A percentile compares a stretch with the other conserved stretches of the same genome.
phyloP scores from a whole-genome alignment of 768 basidiomycete species.

The Psilocybe sp. region DNA sequence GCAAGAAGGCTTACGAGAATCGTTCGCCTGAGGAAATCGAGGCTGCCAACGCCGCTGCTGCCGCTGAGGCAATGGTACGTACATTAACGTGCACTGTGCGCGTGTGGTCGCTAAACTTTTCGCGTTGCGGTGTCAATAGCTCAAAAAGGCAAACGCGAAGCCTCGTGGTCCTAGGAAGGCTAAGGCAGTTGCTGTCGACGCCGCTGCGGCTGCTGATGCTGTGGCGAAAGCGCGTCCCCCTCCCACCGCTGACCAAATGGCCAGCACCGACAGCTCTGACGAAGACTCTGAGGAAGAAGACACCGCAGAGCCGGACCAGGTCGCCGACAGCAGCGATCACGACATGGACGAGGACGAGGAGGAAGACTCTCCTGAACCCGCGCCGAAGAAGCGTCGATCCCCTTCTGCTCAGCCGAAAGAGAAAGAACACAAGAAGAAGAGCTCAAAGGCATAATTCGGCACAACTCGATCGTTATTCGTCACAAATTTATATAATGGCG shows the following conservation, averaged over 20 bases:
- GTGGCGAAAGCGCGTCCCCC: conserved; percentile 21
- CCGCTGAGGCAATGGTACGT: conserved; percentile 35
- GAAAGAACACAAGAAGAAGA: conserved; percentile 25
- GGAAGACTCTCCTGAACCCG: conserved; percentile 17
- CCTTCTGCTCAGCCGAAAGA: conserved; percentile 19
- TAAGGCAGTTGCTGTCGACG: conserved; percentile 7
- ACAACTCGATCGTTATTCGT: background rate
- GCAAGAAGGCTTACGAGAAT: conserved; percentile 66
- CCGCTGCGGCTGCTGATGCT: conserved; percentile 14
- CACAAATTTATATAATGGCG: background rate
- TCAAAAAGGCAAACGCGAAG: conserved; percentile 31
- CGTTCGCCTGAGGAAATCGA: conserved; percentile 46
- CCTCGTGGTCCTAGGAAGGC: conserved; percentile 16
- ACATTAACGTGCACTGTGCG: conserved; percentile 1
- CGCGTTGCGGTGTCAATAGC: conserved; percentile 16
- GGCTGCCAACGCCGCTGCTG: conserved; percentile 41
- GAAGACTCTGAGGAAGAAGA: conserved; percentile 35
- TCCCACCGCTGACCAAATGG: conserved; percentile 21
- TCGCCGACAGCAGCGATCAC: conserved; percentile 20
- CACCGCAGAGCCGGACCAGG: conserved; percentile 18
- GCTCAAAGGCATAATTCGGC: conserved; percentile 20
- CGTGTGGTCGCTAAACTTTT: conserved; percentile 7
- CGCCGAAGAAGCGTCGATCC: conserved; percentile 28
- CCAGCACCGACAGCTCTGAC: conserved; percentile 30
- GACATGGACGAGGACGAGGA: conserved; percentile 26